Evolutionary conservation across 768 basidiomycete genomes (phyloP).

Genomic region (Macrolepiota albuminosa): DNA sequence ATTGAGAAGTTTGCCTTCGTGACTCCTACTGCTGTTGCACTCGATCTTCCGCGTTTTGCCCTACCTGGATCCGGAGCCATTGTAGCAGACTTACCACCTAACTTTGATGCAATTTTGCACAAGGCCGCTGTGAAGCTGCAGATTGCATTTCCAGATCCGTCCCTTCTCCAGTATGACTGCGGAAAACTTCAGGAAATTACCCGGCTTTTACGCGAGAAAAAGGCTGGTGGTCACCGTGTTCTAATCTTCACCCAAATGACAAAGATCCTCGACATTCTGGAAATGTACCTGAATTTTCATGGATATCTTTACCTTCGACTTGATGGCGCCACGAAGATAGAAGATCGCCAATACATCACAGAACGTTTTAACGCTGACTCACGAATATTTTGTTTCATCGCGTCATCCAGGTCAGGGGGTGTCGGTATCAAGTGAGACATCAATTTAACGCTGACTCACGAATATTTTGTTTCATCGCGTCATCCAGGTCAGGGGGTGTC

Average conservation of each 20-base stretch:
- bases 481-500: slow-evolving; percentile 77
- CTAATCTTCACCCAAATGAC: slow-evolving; percentile 99
- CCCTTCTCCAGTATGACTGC: slow-evolving; percentile 90
- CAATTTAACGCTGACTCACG: slow-evolving; percentile 78
- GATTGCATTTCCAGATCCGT: slow-evolving; percentile 90
- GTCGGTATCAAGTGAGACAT: slow-evolving; percentile 99
- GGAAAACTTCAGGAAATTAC: slow-evolving; percentile 89
- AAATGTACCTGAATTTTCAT: slow-evolving; percentile 88
- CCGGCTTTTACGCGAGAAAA: slow-evolving; percentile 75
- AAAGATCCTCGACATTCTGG: slow-evolving; percentile 86
- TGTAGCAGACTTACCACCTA: slow-evolving; percentile 27
- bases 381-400: slow-evolving; percentile 85
- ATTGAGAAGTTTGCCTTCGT: slow-evolving; percentile 75
- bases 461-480: slow-evolving; percentile 86
- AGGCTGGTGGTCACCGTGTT: slow-evolving; percentile 82
- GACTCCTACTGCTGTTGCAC: slow-evolving; percentile 73
- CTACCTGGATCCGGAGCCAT: slow-evolving; percentile 38
- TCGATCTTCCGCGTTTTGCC: slow-evolving; percentile 63
- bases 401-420: slow-evolving; percentile 73
- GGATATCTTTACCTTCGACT: slow-evolving; percentile 92
- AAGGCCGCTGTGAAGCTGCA: slow-evolving; percentile 75
- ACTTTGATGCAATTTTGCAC: slow-evolving; percentile 71
- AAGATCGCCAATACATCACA: slow-evolving; percentile 87
- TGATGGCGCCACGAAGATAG: slow-evolving; percentile 93
- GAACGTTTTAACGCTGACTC: slow-evolving; percentile 82